phyloP scores from a whole-genome alignment of 495 filamentous ascomycete genomes.

The Podospora pseudopauciseta region DNA sequence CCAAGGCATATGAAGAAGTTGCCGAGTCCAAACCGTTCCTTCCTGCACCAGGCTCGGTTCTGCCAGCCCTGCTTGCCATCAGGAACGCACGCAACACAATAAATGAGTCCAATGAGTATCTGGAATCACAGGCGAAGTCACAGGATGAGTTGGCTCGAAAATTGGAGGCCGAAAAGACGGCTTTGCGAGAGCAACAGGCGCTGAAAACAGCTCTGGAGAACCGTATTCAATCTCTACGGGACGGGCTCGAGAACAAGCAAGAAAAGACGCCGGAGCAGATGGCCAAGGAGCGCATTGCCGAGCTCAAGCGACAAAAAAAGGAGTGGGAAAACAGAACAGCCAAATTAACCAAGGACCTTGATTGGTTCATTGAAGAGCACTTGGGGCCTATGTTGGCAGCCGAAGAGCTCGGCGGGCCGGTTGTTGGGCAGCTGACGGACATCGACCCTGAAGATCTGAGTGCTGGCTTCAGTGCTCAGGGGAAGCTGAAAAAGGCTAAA shows the following conservation, averaged over 20 bases:
- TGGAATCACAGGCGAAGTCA: constrained; percentile 51
- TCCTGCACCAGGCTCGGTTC: constrained; percentile 59
- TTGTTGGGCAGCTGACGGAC: constrained; percentile 69
- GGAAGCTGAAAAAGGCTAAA: constrained; percentile 62
- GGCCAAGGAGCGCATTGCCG: constrained; percentile 54
- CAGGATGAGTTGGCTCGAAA: constrained; percentile 52
- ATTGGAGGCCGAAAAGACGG: constrained; percentile 56
- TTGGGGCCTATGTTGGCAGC: constrained; percentile 79
- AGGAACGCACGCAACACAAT: constrained; percentile 61
- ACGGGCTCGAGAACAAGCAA: constrained; percentile 50
- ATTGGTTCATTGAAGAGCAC: constrained; percentile 68
- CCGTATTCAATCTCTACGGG: constrained; percentile 50
- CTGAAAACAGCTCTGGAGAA: constrained; percentile 50
- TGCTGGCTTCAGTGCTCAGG: constrained; percentile 68
- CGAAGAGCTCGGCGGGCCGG: constrained; percentile 80
- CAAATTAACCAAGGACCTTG: constrained; percentile 57
- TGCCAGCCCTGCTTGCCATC: constrained; percentile 69
- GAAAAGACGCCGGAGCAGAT: constrained; percentile 56
- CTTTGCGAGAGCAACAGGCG: constrained; percentile 61
- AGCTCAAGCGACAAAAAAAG: constrained; percentile 56
- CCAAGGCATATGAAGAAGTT: constrained; percentile 60
- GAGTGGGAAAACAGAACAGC: constrained; percentile 54
- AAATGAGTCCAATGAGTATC: constrained; percentile 57
- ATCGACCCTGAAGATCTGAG: constrained; percentile 55
- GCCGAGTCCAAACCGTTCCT: constrained; percentile 58